These are phyloP conservation scores for Kwoniella pini DNA, from an alignment of 768 basidiomycete species.

Conservation along the genomic window DNA sequence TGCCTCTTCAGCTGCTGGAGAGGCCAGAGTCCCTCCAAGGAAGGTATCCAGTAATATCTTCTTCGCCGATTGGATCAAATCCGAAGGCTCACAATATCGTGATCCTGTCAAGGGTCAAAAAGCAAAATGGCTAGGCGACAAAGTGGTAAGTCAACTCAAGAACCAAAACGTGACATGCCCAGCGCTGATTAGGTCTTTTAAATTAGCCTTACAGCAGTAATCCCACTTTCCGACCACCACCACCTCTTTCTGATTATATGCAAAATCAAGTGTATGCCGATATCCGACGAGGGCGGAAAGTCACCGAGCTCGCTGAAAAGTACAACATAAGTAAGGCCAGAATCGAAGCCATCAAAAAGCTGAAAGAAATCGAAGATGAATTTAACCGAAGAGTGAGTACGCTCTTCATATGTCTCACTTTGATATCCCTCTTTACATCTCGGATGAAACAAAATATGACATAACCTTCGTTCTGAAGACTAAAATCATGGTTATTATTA, in stretches of 20 bases:
- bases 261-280: slow-evolving; percentile 43
- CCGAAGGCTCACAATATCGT: slow-evolving; percentile 29
- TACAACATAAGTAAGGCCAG: slow-evolving; percentile 50
- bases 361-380: slow-evolving; percentile 49
- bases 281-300: slow-evolving; percentile 23
- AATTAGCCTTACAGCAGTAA: slow-evolving; percentile 50
- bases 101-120: slow-evolving; percentile 33
- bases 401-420: neutral
- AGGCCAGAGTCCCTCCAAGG: slow-evolving; percentile 4
- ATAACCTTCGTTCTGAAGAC: slow-evolving; percentile 57
- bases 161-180: neutral
- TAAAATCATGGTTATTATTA: slow-evolving; percentile 51
- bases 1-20: slow-evolving; percentile 15
- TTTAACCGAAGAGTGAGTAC: slow-evolving; percentile 47
- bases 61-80: slow-evolving; percentile 33
- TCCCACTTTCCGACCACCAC: slow-evolving; percentile 51
- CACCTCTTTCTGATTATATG: slow-evolving; percentile 48
- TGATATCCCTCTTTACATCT: slow-evolving; percentile 10
- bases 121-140: slow-evolving; percentile 49
- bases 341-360: slow-evolving; percentile 48
- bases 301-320: slow-evolving; percentile 37
- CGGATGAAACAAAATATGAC: slow-evolving; percentile 54
- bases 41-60: slow-evolving; percentile 21
- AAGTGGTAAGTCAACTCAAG: slow-evolving; percentile 35
- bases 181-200: slow-evolving; percentile 1